A percentile compares a stretch with the other conserved stretches of the same genome.
Evolutionary conservation across 2,329 filamentous ascomycete genomes (phyloP).

Genomic region (Nigrospora sphaerica): DNA sequence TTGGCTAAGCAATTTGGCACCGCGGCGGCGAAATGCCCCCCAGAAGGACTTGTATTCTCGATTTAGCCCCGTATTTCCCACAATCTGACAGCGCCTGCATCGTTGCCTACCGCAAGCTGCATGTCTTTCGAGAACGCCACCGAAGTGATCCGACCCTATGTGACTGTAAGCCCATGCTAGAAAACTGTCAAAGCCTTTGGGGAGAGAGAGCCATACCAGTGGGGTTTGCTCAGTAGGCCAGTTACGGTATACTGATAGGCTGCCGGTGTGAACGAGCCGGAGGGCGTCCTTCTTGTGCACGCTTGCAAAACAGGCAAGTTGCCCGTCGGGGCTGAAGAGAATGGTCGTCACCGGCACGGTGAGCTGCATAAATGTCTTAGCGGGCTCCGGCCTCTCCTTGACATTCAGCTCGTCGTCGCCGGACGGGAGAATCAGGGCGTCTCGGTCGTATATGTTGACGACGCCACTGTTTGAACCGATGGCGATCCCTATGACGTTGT

Average conservation of each 20-base stretch:
- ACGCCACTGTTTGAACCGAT: slow-evolving; percentile 82
- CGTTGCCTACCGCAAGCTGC: slow-evolving; percentile 79
- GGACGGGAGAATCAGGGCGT: slow-evolving; percentile 44
- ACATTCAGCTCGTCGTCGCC: slow-evolving; percentile 39
- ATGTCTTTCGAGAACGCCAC: slow-evolving; percentile 62
- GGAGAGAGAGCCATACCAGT: slow-evolving; percentile 27
- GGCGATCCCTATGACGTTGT: slow-evolving; percentile 52
- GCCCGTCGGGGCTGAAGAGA: slow-evolving; percentile 79
- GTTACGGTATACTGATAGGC: slow-evolving; percentile 90
- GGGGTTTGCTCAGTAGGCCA: slow-evolving; percentile 93
- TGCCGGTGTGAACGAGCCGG: slow-evolving; percentile 80
- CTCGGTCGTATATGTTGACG: slow-evolving; percentile 87
- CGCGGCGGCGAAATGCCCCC: not conserved
- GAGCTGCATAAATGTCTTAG: slow-evolving; percentile 73
- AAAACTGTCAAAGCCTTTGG: no score
- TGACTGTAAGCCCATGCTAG: no score
- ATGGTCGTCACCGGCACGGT: slow-evolving; percentile 77
- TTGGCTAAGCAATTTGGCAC: not conserved
- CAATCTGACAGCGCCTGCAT: slow-evolving; percentile 77
- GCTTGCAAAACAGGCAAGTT: slow-evolving; percentile 81
- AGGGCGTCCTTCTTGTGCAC: slow-evolving; percentile 84
- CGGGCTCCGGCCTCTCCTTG: slow-evolving; percentile 63
- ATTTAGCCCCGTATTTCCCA: slow-evolving; percentile 75
- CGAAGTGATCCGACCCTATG: slow-evolving; percentile 63
- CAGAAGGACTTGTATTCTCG: not conserved